Conservation (phyloP, 176 grass and related monocot species). For the Oryza glumipatula region DNA sequence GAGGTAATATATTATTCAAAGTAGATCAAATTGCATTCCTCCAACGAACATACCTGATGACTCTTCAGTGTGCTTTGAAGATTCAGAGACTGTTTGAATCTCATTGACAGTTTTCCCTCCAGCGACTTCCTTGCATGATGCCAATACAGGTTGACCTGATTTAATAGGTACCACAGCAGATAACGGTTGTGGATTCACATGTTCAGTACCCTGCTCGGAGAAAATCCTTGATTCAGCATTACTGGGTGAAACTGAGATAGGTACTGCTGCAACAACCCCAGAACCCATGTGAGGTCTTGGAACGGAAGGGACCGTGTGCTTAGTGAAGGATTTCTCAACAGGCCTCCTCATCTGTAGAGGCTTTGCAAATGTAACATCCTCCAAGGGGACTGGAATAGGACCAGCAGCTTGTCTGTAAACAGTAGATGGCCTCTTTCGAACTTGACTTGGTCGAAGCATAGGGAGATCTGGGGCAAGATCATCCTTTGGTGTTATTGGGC, state of each 20-base stretch:
- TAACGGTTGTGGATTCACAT: slow-evolving; percentile 32
- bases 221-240: slow-evolving; percentile 37
- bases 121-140: slow-evolving; percentile 34
- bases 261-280: slow-evolving; percentile 46
- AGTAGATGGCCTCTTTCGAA: slow-evolving; percentile 51
- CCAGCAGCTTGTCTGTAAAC: slow-evolving; percentile 38
- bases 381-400: slow-evolving; percentile 43
- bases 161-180: slow-evolving; percentile 25
- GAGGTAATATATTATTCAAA: neutral
- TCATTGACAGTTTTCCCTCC: slow-evolving; percentile 36
- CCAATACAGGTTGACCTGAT: slow-evolving; percentile 19
- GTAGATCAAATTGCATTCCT: neutral
- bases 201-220: slow-evolving; percentile 20
- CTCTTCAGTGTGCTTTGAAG: slow-evolving; percentile 34
- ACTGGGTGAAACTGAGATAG: slow-evolving; percentile 42
- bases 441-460: slow-evolving; percentile 42
- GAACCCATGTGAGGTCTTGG: slow-evolving; percentile 44
- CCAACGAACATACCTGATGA: slow-evolving; percentile 49
- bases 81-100: slow-evolving; percentile 35
- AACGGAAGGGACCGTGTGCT: slow-evolving; percentile 23
- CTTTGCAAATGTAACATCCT: slow-evolving; percentile 59
- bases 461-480: slow-evolving; percentile 52
- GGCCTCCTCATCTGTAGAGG: slow-evolving; percentile 65
- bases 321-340: slow-evolving; percentile 43
- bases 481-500: slow-evolving; percentile 39